Evolutionary conservation across 2,329 filamentous ascomycete species (phyloP).

Genomic region (Herpotrichia juniperi): DNA sequence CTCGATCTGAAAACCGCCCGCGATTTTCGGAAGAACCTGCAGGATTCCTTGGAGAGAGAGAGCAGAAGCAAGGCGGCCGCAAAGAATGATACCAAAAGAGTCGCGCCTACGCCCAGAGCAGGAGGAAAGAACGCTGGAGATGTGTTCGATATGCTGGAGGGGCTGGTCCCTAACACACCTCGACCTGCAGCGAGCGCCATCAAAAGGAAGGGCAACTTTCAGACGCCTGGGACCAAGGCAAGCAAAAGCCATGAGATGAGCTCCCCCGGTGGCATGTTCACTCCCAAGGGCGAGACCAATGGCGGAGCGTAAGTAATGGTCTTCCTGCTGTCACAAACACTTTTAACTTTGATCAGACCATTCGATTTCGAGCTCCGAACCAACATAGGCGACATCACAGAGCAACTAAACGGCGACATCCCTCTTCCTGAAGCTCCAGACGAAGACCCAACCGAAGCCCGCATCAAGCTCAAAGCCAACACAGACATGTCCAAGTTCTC

Average conservation of each 20-base stretch:
- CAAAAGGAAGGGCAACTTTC: constrained; percentile 61
- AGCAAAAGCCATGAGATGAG: constrained; percentile 53
- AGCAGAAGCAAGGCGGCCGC: constrained; percentile 70
- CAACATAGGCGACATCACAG: constrained; percentile 81
- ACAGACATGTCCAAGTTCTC: constrained; percentile 89
- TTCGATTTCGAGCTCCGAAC: constrained; percentile 75
- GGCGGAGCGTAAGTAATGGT: constrained; percentile 45
- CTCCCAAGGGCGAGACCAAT: constrained; percentile 41
- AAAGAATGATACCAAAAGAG: constrained; percentile 66
- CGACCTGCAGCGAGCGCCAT: constrained; percentile 51
- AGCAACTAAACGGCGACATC: constrained; percentile 82
- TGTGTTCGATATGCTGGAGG: constrained; percentile 78
- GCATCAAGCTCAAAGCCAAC: constrained; percentile 83
- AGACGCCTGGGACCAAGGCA: constrained; percentile 56
- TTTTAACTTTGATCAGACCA: constrained; percentile 45
- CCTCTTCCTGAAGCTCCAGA: constrained; percentile 70
- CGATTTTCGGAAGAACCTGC: constrained; percentile 84
- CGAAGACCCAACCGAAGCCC: constrained; percentile 73
- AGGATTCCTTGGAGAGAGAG: constrained; percentile 81
- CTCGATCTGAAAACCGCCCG: constrained; percentile 73
- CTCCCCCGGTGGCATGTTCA: constrained; percentile 54
- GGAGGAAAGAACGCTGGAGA: constrained; percentile 63
- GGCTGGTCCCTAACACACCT: constrained; percentile 53
- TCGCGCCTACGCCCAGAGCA: constrained; percentile 64
- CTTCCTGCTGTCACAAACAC: not conserved